Conservation (phyloP, 192 early-diverging fungal genomes). For the Coemansia reversa region DNA sequence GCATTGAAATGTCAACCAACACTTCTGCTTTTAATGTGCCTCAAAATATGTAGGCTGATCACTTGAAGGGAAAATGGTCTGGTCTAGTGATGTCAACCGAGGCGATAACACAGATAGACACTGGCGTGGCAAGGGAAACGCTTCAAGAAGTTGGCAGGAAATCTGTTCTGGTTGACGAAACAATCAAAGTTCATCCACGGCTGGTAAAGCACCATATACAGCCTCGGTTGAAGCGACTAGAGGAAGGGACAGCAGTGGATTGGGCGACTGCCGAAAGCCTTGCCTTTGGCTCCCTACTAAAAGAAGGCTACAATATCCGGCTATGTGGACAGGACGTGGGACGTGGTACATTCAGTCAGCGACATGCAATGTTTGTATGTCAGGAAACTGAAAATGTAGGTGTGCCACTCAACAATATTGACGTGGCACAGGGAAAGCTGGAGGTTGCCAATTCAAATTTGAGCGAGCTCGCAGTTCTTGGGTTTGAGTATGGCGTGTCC, state of each 20-base stretch:
- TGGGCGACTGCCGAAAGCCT: conserved; percentile 96
- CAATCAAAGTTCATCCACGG: conserved; percentile 78
- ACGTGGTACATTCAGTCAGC: conserved; percentile 95
- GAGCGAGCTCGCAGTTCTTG: conserved; percentile 93
- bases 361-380: conserved; percentile 95
- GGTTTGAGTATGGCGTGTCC: conserved; percentile 94
- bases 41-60: conserved; percentile 24
- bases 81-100: conserved; percentile 66
- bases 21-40: neutral
- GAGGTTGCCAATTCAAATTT: conserved; percentile 91
- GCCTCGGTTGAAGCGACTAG: conserved; percentile 68
- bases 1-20: neutral
- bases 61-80: conserved; percentile 78
- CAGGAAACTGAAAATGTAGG: conserved; percentile 83
- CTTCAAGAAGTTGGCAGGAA: conserved; percentile 71
- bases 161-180: conserved; percentile 71
- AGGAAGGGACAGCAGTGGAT: conserved; percentile 71
- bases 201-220: conserved; percentile 90
- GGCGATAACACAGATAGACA: conserved; percentile 41
- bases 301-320: conserved; percentile 84
- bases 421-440: conserved; percentile 59
- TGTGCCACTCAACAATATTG: conserved; percentile 79
- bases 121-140: conserved; percentile 62
- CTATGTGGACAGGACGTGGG: conserved; percentile 98
- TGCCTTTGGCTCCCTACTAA: conserved; percentile 83